Base-by-base conservation (phyloP, 345 rosid species). In the Salix viminalis region DNA sequence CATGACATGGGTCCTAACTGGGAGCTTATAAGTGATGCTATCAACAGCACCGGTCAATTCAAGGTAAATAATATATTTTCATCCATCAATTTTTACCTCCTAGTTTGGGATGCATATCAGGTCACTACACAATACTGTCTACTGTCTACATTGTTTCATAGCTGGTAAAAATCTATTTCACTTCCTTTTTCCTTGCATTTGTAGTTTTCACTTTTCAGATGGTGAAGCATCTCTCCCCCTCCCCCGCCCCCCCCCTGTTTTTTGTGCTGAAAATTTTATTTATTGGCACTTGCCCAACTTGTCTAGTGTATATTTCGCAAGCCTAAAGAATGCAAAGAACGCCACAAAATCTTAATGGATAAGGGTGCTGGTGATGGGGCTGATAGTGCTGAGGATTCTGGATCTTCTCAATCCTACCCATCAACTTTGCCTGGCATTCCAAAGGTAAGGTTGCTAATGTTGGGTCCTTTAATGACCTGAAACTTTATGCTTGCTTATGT, bases 1-100 rank as follows among this genome's bases (percentile, higher is more conserved):
- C 99, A 96, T 76, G 99, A 96, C 77, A 89, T 96, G 98, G 99
- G 99, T 79, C 99, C 98, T 66, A 94, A 92, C 73, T 96, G 99
- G 99, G 99, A 91, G 90, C 97, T 96, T 84, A 90, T 96, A 50
- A 92, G 99, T 80, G 99, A 96, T 87, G 97, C 97, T 60, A 89
- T 96, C 81, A 96, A 92, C 81, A 87, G 91, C 86, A 87, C 91
- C 67, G 89, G 92, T 82, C 97, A 96, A 72, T 90, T 96, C 70
- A 94, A 96, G 96, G 99, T 91, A 77, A 81, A 72, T 77, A 13
- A 65, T 39, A 46, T 79, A 34, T 41, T 71, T 75, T 67, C 72
- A 46, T 46, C 52, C 42, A 67, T 82, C 39, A 1, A 1, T 67
- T 11, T 46, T 66, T 79, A 34, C 65, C 65, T 36, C 65, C 4